These are phyloP conservation scores for Pichia phayaonensis DNA, from an alignment of 805 yeast species.

Conservation along the genomic window DNA sequence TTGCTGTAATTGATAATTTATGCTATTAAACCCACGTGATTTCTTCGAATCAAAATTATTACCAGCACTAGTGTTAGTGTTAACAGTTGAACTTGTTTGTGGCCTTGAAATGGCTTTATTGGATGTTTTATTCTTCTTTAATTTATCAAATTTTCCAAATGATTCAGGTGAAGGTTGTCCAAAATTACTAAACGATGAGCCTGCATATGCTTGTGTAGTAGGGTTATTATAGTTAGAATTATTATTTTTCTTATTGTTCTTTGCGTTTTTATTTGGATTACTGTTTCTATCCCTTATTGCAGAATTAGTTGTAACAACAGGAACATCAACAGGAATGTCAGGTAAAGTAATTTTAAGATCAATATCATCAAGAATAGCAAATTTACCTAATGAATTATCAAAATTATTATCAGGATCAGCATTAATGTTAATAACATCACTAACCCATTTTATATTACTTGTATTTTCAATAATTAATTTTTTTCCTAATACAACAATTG, in stretches of 20 bases:
- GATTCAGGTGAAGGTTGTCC: slow-evolving; percentile 8
- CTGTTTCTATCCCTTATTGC: not conserved
- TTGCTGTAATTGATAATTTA: not conserved
- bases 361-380: not conserved
- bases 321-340: not conserved
- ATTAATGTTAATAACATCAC: not conserved
- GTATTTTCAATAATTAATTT: slow-evolving; percentile 21
- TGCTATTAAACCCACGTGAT: not conserved
- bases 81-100: not conserved
- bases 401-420: not conserved
- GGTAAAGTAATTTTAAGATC: not conserved
- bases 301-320: not conserved
- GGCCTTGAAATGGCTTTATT: slow-evolving; percentile 1
- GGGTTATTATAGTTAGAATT: not conserved
- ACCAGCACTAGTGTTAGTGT: not conserved
- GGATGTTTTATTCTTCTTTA: slow-evolving; percentile 3
- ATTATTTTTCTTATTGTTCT: not conserved
- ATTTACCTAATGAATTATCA: not conserved
- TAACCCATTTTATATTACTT: slow-evolving; percentile 19
- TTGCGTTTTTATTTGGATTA: not conserved
- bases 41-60: not conserved
- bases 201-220: slow-evolving; percentile 8
- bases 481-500: slow-evolving; percentile 29
- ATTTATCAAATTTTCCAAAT: slow-evolving; percentile 9
- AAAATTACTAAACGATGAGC: slow-evolving; percentile 12